Evolutionary conservation across 139 green algal species (phyloP).

Genomic region (Chlamydomonas sphaeroides): DNA sequence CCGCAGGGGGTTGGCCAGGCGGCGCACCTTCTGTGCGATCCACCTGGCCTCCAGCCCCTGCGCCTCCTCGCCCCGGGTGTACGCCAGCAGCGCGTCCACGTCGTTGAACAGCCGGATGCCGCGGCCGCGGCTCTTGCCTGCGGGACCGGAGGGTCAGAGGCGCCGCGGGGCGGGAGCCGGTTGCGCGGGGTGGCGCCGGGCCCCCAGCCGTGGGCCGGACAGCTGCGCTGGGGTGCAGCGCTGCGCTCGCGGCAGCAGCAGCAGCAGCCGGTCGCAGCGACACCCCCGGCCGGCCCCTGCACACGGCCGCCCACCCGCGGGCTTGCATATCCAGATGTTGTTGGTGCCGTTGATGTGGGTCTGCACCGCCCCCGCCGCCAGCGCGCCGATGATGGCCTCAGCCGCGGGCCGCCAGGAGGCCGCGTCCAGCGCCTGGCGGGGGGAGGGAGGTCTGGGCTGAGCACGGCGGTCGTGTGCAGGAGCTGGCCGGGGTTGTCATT

Average conservation of each 20-base stretch:
- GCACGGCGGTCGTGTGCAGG: too few relatives aligned
- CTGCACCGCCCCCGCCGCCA: conserved; percentile 40
- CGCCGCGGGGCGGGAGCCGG: too few relatives aligned
- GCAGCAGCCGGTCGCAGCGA: too few relatives aligned
- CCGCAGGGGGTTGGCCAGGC: too few relatives aligned
- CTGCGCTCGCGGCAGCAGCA: too few relatives aligned
- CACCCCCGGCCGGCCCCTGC: too few relatives aligned
- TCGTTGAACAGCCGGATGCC: conserved; percentile 76
- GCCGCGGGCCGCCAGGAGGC: conserved; percentile 1
- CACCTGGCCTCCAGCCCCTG: conserved; percentile 52
- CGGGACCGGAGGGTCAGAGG: too few relatives aligned
- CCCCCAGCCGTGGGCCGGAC: too few relatives aligned
- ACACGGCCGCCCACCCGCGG: conserved; percentile 42
- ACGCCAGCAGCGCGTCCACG: conserved; percentile 45
- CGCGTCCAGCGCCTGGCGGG: conserved; percentile 6
- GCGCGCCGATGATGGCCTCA: conserved; percentile 30
- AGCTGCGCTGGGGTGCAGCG: too few relatives aligned
- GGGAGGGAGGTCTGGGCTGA: too few relatives aligned
- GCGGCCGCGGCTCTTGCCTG: conserved; percentile 61
- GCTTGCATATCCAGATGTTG: conserved; percentile 82
- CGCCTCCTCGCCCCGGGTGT: conserved; percentile 36
- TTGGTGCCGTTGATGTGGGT: conserved; percentile 55
- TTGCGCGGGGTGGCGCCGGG: too few relatives aligned
- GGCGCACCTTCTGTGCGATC: conserved; percentile 75
- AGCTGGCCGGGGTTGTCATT: too few relatives aligned